Evolutionary conservation across 2,329 filamentous ascomycete species (phyloP).

Genomic region (Paecilomyces sp.): DNA sequence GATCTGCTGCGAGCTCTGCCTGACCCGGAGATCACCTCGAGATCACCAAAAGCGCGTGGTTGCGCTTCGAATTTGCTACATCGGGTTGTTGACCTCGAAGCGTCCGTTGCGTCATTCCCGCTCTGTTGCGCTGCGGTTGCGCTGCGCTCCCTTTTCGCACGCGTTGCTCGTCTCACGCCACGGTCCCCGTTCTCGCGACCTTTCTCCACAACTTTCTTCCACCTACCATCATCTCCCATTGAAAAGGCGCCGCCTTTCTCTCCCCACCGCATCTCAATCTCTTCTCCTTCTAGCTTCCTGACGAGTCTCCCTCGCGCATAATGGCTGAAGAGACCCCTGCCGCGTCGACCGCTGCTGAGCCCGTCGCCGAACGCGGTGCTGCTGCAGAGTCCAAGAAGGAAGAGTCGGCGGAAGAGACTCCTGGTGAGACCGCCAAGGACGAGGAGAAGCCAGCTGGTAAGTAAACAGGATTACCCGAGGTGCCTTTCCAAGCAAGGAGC

Average conservation of each 20-base stretch:
- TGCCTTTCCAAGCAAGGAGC: background rate
- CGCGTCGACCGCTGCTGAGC: constrained; percentile 23
- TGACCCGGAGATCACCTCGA: background rate
- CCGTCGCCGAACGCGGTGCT: constrained; percentile 21
- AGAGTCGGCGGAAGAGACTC: constrained; percentile 13
- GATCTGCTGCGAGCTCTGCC: too few species aligned
- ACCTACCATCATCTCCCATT: constrained; percentile 3
- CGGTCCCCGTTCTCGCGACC: constrained; percentile 14
- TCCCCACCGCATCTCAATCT: constrained; percentile 4
- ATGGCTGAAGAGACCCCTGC: constrained; percentile 35
- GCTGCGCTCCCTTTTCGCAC: constrained; percentile 5
- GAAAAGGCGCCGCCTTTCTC: constrained; percentile 2
- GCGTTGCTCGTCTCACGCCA: constrained; percentile 19
- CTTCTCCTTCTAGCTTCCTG: constrained; percentile 7
- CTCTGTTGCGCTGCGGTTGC: background rate
- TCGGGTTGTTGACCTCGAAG: background rate
- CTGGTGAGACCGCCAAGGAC: constrained; percentile 16
- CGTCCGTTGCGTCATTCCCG: background rate
- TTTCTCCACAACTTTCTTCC: constrained; percentile 10
- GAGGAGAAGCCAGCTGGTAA: constrained; percentile 24
- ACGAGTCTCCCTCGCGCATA: constrained; percentile 17
- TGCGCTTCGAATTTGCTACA: background rate
- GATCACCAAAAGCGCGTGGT: background rate
- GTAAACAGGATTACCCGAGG: constrained; percentile 2
- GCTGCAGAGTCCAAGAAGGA: constrained; percentile 17